Evolutionary conservation across 495 filamentous ascomycete species (phyloP), one percentile per base, ranked within the genome.

Genomic region (Aspergillus olivimuriae): DNA sequence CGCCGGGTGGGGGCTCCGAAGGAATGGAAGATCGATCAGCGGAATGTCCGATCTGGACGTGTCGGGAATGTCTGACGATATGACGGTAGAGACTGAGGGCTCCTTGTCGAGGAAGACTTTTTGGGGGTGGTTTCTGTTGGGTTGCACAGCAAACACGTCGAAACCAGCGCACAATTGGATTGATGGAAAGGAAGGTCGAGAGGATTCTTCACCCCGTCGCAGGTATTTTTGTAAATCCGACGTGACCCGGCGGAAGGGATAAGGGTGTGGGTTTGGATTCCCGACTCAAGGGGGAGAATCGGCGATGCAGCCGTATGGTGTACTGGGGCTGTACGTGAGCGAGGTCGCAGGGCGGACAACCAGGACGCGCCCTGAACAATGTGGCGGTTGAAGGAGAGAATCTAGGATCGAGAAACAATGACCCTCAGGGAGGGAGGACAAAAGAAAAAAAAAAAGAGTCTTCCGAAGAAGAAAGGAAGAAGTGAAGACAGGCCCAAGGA

Each of bases 331-430:
- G 57, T 50, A 43, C 43, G 36, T 24, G 43, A 50, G 44, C n/a
- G n/a, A n/a, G n/a, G 23, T 44, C n/a, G 63, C 59, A 48, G 50
- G 60, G 63, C 59, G 65, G 51, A 63, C 62, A 63, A 61, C 61
- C 60, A 68, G 65, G 63, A 63, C 62, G 52, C 62, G 61, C 61
- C 50, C 51, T 38, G 38, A 21, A 39, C 24, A 36, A 26, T 14
- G 2, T 12, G 38, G 1, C 14, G 46, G 26, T 21, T 53, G 58
- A 61, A 63, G 51, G 39, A 46, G 53, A 38, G 62, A 62, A 60
- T 56, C 58, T 55, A 68, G 57, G 63, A 69, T 68, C n/a, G n/a
- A n/a, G n/a, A n/a, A n/a, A n/a, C n/a, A 52, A 44, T 51, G 50
- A 46, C 57, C 51, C 56, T 50, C 38, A 47, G 22, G 44, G 42